These are phyloP conservation scores for Xanthoconium separans DNA, from an alignment of 1,284 basidiomycete genomes.

Conservation along the genomic window DNA sequence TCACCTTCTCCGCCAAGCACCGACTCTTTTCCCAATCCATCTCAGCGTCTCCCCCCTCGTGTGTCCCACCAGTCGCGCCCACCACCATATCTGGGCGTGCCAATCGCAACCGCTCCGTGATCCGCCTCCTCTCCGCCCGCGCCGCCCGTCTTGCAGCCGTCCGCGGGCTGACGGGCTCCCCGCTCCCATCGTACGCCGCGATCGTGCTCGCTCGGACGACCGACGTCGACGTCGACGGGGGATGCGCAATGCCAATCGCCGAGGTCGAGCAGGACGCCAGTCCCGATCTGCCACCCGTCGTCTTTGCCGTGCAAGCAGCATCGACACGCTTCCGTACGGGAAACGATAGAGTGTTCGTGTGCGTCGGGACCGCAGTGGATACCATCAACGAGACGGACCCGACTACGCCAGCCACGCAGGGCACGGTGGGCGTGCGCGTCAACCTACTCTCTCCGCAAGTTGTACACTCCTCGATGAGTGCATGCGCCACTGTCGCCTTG, in stretches of 20 bases:
- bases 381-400: too few relatives aligned
- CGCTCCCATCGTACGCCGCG: not conserved
- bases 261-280: conserved; percentile 2
- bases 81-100: conserved; percentile 32
- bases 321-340: conserved; percentile 18
- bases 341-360: conserved; percentile 21
- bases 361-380: too few relatives aligned
- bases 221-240: not conserved
- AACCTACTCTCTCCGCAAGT: not conserved
- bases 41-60: conserved; percentile 14
- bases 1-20: conserved; percentile 23
- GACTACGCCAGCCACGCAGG: not conserved
- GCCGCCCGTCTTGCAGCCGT: conserved; percentile 18
- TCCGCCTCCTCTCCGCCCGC: conserved; percentile 20
- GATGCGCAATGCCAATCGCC: not conserved
- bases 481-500: not conserved
- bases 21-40: conserved; percentile 32
- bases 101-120: conserved; percentile 29
- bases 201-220: not conserved
- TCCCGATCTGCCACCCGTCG: not conserved
- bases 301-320: conserved; percentile 4
- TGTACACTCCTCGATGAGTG: too few relatives aligned
- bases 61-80: not conserved
- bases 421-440: not conserved
- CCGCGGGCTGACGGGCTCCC: conserved; percentile 13